Base-by-base conservation (phyloP, 2,329 filamentous ascomycete genomes). In the Talaromyces sp. region DNA sequence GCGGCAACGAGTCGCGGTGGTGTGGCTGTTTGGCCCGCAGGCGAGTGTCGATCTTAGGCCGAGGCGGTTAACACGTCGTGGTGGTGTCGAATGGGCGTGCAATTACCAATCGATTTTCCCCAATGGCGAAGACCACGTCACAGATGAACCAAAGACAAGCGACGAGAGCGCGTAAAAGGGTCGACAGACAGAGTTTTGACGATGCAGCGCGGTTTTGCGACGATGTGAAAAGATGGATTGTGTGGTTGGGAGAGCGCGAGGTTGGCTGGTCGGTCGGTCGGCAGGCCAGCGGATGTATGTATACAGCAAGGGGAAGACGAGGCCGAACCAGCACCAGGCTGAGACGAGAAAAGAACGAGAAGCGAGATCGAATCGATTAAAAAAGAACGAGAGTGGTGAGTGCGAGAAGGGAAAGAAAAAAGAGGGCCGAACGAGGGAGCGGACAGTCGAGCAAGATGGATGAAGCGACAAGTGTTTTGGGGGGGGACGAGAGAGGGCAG, bases 381-480 rank as follows among this genome's bases (percentile, higher is more conserved):
- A 38, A 38, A 57, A 63, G 32, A 63, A 62, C 61, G 58, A 64
- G 58, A 56, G 59, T 58, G 50, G 50, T 52, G 51, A 48, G 32
- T n/a, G 57, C 55, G 27, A 48, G 27, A 41, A 51, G n/a, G 35
- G 27, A 41, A 51, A 14, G 35, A 58, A 43, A 29, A 57, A 56
- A 43, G 27, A 35, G 35, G 56, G 26, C 12, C 27, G 26, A 27
- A 9, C 9, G 43, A 56, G 46, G 14, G 54, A 56, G n/a, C 31
- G 14, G 26, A 56, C 27, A 2, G 19, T 43, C 17, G 54, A 56
- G 35, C 19, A 19, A 19, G 41, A 24, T 35, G 32, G 43, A 6
- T 46, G 43, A 46, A 46, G 56, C 56, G 56, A 61, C 32, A 52
- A 38, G 51, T 62, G 66, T 64, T 65, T 67, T 61, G 61, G 62